These are phyloP conservation scores for Pyronema domesticum DNA, from an alignment of 495 filamentous ascomycete genomes.

Conservation along the genomic window DNA sequence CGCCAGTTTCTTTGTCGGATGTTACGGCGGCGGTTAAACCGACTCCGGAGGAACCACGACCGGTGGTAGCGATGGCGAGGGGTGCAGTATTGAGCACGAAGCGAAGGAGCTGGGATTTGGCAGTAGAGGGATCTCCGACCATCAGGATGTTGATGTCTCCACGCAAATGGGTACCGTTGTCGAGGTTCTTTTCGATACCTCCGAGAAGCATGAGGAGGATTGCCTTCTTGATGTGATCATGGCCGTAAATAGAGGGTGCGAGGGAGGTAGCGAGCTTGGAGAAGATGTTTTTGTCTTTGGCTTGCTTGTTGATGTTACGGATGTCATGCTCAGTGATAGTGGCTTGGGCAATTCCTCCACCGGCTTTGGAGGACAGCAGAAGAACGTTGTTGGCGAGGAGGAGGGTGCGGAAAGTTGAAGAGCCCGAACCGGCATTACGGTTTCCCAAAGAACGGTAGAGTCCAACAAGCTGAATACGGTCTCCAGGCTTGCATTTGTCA, in stretches of 20 bases:
- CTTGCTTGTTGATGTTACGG: slow-evolving; percentile 91
- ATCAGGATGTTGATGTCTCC: slow-evolving; percentile 97
- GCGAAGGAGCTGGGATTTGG: slow-evolving; percentile 91
- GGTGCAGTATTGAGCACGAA: slow-evolving; percentile 97
- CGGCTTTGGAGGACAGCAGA: slow-evolving; percentile 84
- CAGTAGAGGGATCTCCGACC: slow-evolving; percentile 97
- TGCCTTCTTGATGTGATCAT: slow-evolving; percentile 96
- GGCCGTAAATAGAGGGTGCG: slow-evolving; percentile 93
- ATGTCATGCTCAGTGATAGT: slow-evolving; percentile 96
- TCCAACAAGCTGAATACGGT: slow-evolving; percentile 88
- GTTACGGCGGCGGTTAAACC: slow-evolving; percentile 97
- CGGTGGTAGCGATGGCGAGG: slow-evolving; percentile 91
- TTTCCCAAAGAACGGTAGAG: slow-evolving; percentile 88
- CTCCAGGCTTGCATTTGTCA: slow-evolving; percentile 84
- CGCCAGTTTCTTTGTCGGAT: slow-evolving; percentile 90
- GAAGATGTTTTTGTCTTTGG: slow-evolving; percentile 91
- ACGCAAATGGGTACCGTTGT: slow-evolving; percentile 93
- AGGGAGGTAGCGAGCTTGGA: slow-evolving; percentile 87
- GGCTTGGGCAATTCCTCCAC: slow-evolving; percentile 80
- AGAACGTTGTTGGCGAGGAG: slow-evolving; percentile 92
- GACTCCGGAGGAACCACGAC: slow-evolving; percentile 90
- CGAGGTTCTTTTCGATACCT: slow-evolving; percentile 96
- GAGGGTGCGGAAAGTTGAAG: slow-evolving; percentile 80
- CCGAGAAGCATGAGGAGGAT: slow-evolving; percentile 94
- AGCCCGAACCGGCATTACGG: slow-evolving; percentile 70